A percentile compares a stretch with the other conserved stretches of the same genome.
phyloP scores from a whole-genome alignment of 305 asterid species.

The Fraxinus floribunda region DNA sequence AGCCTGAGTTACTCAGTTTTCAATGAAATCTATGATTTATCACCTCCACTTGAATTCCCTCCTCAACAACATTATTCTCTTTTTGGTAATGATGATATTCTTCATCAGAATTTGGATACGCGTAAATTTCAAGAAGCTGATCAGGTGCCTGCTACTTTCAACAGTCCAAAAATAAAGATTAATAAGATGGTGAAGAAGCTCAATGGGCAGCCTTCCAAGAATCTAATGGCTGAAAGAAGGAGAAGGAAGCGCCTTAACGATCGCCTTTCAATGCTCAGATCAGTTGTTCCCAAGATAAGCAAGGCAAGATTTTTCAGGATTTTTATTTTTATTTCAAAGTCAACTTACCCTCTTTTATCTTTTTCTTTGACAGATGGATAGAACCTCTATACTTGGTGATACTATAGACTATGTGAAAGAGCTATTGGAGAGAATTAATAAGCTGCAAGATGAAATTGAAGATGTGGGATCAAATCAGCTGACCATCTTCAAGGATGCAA shows the following conservation, averaged over 20 bases:
- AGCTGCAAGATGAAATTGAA: slow-evolving; percentile 49
- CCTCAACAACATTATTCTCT: slow-evolving; percentile 18
- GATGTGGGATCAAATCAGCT: slow-evolving; percentile 37
- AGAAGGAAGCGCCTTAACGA: slow-evolving; percentile 76
- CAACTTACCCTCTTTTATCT: neutral
- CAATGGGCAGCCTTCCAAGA: slow-evolving; percentile 73
- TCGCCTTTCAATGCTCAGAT: slow-evolving; percentile 78
- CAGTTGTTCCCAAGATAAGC: slow-evolving; percentile 81
- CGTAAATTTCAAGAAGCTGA: slow-evolving; percentile 32
- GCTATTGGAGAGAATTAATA: slow-evolving; percentile 56
- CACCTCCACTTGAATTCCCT: slow-evolving; percentile 26
- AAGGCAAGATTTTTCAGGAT: slow-evolving; percentile 38
- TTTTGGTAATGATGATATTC: slow-evolving; percentile 28
- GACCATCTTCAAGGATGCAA: slow-evolving; percentile 53
- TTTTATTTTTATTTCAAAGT: neutral
- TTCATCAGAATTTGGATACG: slow-evolving; percentile 26
- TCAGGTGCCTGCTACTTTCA: slow-evolving; percentile 19
- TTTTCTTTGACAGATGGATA: slow-evolving; percentile 59
- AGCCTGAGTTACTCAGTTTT: slow-evolving; percentile 5
- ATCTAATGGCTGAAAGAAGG: slow-evolving; percentile 82
- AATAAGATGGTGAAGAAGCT: slow-evolving; percentile 38
- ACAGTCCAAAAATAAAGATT: slow-evolving; percentile 28
- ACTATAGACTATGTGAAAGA: slow-evolving; percentile 77
- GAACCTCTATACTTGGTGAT: slow-evolving; percentile 76
- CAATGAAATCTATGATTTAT: slow-evolving; percentile 28